phyloP scores from a whole-genome alignment of 2,329 filamentous ascomycete species.

The Aureobasidium sp. region DNA sequence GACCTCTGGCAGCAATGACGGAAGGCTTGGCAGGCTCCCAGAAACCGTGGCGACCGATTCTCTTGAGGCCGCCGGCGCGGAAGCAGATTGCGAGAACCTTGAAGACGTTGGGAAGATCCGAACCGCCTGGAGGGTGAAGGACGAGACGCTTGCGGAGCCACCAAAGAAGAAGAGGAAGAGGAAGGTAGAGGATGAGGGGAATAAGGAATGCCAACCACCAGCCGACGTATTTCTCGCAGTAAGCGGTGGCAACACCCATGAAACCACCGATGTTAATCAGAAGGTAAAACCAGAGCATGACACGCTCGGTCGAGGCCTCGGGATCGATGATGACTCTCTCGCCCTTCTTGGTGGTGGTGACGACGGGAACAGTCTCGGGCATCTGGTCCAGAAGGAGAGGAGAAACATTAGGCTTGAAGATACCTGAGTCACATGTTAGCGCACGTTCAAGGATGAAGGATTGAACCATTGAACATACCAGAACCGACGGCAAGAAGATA shows the following conservation, averaged over 20 bases:
- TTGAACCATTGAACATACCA: slow-evolving; percentile 36
- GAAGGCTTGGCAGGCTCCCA: slow-evolving; percentile 26
- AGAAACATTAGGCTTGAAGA: slow-evolving; percentile 66
- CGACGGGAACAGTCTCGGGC: slow-evolving; percentile 32
- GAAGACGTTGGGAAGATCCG: slow-evolving; percentile 23
- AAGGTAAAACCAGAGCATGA: slow-evolving; percentile 58
- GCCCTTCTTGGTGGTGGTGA: slow-evolving; percentile 33
- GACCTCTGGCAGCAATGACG: slow-evolving; percentile 23
- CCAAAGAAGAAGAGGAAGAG: slow-evolving; percentile 31
- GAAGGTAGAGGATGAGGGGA: slow-evolving; percentile 55
- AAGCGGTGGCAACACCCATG: slow-evolving; percentile 58
- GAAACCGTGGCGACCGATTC: slow-evolving; percentile 20
- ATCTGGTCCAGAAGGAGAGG: slow-evolving; percentile 43
- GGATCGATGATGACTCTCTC: slow-evolving; percentile 42
- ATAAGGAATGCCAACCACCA: slow-evolving; percentile 57
- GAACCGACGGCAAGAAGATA: slow-evolving; percentile 35
- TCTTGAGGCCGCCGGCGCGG: slow-evolving; percentile 19
- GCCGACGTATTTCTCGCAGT: slow-evolving; percentile 58
- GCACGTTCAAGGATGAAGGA: slow-evolving; percentile 23
- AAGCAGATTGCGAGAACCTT: slow-evolving; percentile 22
- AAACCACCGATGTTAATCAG: slow-evolving; percentile 68
- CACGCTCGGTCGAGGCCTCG: slow-evolving; percentile 39
- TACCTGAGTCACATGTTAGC: slow-evolving; percentile 40
- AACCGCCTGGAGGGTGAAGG: slow-evolving; percentile 23
- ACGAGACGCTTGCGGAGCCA: slow-evolving; percentile 23